These are phyloP conservation scores for Pythium phragmiticola DNA, from an alignment of 352 stramenopile species.

Conservation along the genomic window DNA sequence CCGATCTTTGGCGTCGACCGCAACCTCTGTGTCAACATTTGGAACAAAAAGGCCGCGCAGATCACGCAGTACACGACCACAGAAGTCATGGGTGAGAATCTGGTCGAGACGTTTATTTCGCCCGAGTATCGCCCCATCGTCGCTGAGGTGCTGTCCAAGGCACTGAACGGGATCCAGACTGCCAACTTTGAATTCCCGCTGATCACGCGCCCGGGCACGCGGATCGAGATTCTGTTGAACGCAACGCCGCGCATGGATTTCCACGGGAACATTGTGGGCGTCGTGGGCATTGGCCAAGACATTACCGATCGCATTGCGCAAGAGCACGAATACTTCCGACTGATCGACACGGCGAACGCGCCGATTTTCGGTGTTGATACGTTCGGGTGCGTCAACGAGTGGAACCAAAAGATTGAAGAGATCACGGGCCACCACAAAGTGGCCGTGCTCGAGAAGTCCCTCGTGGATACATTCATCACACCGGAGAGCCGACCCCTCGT, in stretches of 20 bases:
- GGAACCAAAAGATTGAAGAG: conserved; percentile 87
- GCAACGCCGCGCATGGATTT: conserved; percentile 67
- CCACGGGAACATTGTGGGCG: conserved; percentile 79
- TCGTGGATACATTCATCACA: conserved; percentile 82
- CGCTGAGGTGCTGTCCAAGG: conserved; percentile 69
- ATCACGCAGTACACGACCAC: conserved; percentile 87
- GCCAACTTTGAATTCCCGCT: conserved; percentile 90
- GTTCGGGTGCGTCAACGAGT: conserved; percentile 80
- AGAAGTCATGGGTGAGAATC: conserved; percentile 84
- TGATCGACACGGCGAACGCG: conserved; percentile 80
- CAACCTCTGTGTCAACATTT: conserved; percentile 88
- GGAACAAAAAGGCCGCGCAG: conserved; percentile 90
- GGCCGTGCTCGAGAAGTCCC: conserved; percentile 59
- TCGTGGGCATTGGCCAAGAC: conserved; percentile 85
- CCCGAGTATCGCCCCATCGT: conserved; percentile 67
- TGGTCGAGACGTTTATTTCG: conserved; percentile 86
- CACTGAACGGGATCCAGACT: conserved; percentile 68
- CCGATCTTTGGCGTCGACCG: conserved; percentile 91
- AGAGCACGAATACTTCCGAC: conserved; percentile 67
- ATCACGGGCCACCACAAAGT: conserved; percentile 83
- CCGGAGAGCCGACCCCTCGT: conserved; percentile 67
- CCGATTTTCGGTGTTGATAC: conserved; percentile 87
- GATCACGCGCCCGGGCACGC: conserved; percentile 59
- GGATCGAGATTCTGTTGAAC: conserved; percentile 76
- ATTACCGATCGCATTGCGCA: conserved; percentile 75